phyloP scores from a whole-genome alignment of 495 filamentous ascomycete species.

The Geoglossum glabrum region DNA sequence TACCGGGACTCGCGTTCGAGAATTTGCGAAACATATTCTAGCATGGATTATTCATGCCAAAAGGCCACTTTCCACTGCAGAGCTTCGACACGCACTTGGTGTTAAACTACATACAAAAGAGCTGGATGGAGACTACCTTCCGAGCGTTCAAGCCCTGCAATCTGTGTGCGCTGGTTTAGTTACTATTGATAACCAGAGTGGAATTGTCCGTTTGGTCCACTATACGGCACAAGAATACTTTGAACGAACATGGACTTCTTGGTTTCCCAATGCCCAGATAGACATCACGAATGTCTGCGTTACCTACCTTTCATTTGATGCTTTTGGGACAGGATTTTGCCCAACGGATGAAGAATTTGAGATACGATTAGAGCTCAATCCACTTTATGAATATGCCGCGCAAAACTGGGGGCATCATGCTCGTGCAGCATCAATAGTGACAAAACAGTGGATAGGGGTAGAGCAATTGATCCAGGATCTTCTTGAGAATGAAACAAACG shows the following conservation, averaged over 20 bases:
- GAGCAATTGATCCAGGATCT: too few species aligned
- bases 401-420: slow-evolving; percentile 25
- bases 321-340: slow-evolving; percentile 11
- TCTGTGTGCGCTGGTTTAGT: slow-evolving; percentile 33
- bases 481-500: not conserved
- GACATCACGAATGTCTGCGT: slow-evolving; percentile 9
- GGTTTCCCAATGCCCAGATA: too few species aligned
- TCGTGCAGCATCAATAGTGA: slow-evolving; percentile 5
- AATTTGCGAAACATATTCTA: slow-evolving; percentile 20
- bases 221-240: slow-evolving; percentile 35
- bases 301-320: slow-evolving; percentile 12
- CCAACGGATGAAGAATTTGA: not conserved
- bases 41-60: slow-evolving; percentile 30
- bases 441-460: not conserved
- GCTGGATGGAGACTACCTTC: slow-evolving; percentile 23
- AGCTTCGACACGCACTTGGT: slow-evolving; percentile 29
- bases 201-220: slow-evolving; percentile 31
- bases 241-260: too few species aligned
- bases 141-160: slow-evolving; percentile 19
- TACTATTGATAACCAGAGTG: slow-evolving; percentile 25
- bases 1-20: slow-evolving; percentile 12
- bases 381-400: slow-evolving; percentile 23
- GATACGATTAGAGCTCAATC: slow-evolving; percentile 12
- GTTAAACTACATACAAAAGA: slow-evolving; percentile 24
- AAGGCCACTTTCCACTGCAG: slow-evolving; percentile 21